Evolutionary conservation across 768 basidiomycete genomes (phyloP).

Genomic region (Leccinum pellstonianum): DNA sequence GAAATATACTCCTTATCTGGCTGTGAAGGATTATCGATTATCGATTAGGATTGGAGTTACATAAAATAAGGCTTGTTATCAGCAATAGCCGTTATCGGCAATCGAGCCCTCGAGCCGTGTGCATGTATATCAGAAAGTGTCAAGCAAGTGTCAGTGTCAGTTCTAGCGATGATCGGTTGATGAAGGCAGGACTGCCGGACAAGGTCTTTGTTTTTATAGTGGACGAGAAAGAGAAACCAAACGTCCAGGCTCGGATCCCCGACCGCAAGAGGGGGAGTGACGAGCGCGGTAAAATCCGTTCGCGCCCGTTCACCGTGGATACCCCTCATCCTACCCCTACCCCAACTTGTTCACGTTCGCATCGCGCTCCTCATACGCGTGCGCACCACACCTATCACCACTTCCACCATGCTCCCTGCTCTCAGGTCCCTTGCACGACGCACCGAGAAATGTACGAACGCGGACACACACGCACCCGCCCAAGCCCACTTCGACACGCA

Average conservation of each 20-base stretch:
- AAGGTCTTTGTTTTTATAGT: background rate
- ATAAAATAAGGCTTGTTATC: too few relatives aligned
- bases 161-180: background rate
- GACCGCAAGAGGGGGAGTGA: background rate
- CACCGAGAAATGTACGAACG: constrained; percentile 17
- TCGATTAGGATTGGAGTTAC: too few relatives aligned
- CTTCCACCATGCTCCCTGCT: background rate
- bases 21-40: too few relatives aligned
- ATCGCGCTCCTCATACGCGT: background rate
- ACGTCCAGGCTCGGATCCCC: background rate
- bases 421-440: background rate
- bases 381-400: background rate
- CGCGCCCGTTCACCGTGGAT: background rate
- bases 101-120: too few relatives aligned
- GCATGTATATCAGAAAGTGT: background rate
- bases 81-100: too few relatives aligned
- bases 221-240: background rate
- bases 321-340: background rate
- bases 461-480: constrained; percentile 32
- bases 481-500: constrained; percentile 18
- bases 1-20: too few relatives aligned
- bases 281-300: too few relatives aligned
- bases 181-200: background rate
- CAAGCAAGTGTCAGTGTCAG: background rate
- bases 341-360: background rate